Evolutionary conservation across 139 green algal genomes (phyloP).

Genomic region (Micractinium sp.): DNA sequence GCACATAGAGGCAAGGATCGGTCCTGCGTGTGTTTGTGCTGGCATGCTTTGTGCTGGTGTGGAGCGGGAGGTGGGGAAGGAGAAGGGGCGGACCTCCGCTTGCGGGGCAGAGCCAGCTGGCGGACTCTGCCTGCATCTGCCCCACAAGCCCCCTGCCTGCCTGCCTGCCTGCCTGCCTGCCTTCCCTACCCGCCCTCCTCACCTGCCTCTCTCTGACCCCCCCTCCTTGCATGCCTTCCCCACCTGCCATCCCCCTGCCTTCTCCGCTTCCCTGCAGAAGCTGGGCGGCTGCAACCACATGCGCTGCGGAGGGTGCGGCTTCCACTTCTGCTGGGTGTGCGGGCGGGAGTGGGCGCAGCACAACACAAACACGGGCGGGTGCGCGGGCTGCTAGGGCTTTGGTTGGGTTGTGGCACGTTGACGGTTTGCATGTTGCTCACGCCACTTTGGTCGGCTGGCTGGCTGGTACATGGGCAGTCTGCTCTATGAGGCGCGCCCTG

Average conservation of each 20-base stretch:
- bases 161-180: background rate
- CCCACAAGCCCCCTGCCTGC: background rate
- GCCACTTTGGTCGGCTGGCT: background rate
- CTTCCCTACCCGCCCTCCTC: too few relatives aligned
- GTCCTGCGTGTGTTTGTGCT: too few relatives aligned
- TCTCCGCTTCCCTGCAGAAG: slow-evolving; percentile 32
- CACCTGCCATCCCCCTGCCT: background rate
- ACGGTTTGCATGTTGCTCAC: too few relatives aligned
- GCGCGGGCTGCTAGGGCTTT: background rate
- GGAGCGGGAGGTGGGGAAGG: background rate
- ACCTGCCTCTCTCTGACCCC: too few relatives aligned
- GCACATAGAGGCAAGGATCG: slow-evolving; percentile 33
- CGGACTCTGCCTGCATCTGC: background rate
- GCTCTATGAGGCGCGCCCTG: background rate
- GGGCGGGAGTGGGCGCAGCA: slow-evolving; percentile 28
- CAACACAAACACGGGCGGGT: slow-evolving; percentile 18
- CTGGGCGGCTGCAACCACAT: slow-evolving; percentile 72
- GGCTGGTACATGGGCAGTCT: background rate
- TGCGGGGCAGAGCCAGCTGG: background rate
- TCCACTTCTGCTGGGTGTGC: slow-evolving; percentile 69
- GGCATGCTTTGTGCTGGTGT: too few relatives aligned
- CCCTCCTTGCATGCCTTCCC: background rate
- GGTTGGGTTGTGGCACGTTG: too few relatives aligned
- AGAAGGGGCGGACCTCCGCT: too few relatives aligned
- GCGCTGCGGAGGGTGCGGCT: slow-evolving; percentile 53